Evolutionary conservation across 192 early-diverging fungal genomes (phyloP).

Genomic region (Pilobolus umbonatus): DNA sequence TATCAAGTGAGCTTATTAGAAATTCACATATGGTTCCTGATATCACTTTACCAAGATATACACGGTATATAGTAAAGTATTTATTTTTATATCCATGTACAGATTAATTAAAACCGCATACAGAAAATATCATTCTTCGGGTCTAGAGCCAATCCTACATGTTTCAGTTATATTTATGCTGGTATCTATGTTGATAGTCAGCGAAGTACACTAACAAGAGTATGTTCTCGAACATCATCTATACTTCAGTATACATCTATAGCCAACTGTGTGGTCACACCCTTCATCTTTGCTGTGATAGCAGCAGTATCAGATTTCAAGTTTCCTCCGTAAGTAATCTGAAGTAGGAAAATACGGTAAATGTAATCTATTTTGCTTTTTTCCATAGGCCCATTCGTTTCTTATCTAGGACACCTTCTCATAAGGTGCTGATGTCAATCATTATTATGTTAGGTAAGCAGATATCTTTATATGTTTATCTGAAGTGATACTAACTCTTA

Average conservation of each 20-base stretch:
- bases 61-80: conserved; percentile 26
- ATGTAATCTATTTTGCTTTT: neutral
- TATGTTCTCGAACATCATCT: conserved; percentile 17
- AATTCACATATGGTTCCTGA: conserved; percentile 23
- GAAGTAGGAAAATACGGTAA: neutral
- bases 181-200: conserved; percentile 28
- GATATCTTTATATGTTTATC: neutral
- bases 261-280: conserved; percentile 24
- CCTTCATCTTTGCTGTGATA: conserved; percentile 20
- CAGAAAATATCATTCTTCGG: conserved; percentile 27
- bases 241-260: conserved; percentile 25
- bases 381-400: conserved; percentile 27
- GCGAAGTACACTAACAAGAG: conserved; percentile 10
- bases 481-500: neutral
- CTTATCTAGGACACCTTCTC: conserved; percentile 29
- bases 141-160: conserved; percentile 27
- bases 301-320: conserved; percentile 11
- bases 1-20: conserved; percentile 21
- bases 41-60: conserved; percentile 19
- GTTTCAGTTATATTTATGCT: conserved; percentile 29
- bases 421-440: conserved; percentile 27
- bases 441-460: conserved; percentile 32
- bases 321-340: conserved; percentile 27
- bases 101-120: too few species aligned
- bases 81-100: too few species aligned